Percentiles rank a stretch among this genome's conserved stretches.
Conservation (phyloP, 495 filamentous ascomycete species). For the Penicillium goetzii region DNA sequence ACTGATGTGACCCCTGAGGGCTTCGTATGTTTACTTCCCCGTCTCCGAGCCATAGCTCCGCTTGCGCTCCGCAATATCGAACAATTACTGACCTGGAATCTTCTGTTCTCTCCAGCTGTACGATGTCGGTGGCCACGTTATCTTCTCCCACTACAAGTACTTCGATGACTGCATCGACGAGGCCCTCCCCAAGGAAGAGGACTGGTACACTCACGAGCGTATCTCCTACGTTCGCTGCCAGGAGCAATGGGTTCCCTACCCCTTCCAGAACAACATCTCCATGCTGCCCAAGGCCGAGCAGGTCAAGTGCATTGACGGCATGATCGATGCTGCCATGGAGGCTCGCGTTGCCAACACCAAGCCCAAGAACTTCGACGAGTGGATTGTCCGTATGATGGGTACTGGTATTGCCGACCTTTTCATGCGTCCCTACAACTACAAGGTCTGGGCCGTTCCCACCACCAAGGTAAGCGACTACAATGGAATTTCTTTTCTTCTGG, state of each 20-base stretch:
- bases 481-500: background rate
- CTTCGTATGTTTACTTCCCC: constrained; percentile 73
- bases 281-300: constrained; percentile 98
- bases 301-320: constrained; percentile 90
- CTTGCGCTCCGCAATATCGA: background rate
- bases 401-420: constrained; percentile 90
- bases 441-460: constrained; percentile 99
- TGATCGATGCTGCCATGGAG: constrained; percentile 94
- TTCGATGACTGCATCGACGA: constrained; percentile 99
- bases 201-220: constrained; percentile 98
- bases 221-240: constrained; percentile 99
- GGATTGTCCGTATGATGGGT: constrained; percentile 94
- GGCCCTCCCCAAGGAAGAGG: constrained; percentile 86
- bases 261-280: constrained; percentile 99
- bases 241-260: constrained; percentile 94
- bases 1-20: constrained; percentile 95
- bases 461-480: constrained; percentile 71
- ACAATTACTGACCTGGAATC: background rate
- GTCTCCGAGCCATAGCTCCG: background rate
- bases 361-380: constrained; percentile 96
- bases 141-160: constrained; percentile 99
- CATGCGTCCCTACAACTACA: constrained; percentile 99
- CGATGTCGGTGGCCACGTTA: constrained; percentile 98
- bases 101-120: constrained; percentile 67
- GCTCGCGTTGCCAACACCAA: constrained; percentile 83